phyloP scores from a whole-genome alignment of 306 rosid genomes.

The Glycine soja region DNA sequence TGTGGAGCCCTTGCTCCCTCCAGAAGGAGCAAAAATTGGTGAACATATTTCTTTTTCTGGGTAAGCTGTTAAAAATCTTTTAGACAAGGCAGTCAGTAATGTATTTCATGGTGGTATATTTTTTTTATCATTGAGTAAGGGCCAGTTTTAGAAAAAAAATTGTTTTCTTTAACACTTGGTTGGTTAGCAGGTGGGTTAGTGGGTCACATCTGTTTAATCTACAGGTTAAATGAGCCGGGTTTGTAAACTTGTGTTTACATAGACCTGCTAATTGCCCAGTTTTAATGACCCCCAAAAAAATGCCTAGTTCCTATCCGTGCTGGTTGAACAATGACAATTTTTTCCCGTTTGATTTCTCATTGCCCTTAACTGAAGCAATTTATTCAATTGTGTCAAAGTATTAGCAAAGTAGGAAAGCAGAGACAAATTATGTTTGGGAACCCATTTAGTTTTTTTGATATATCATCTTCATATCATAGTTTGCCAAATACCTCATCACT shows the following conservation, averaged over 20 bases:
- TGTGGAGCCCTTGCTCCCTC: slow-evolving; percentile 96
- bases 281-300: background rate
- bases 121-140: background rate
- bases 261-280: background rate
- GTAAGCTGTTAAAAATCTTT: slow-evolving; percentile 55
- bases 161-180: too few relatives aligned
- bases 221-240: background rate
- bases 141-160: too few relatives aligned
- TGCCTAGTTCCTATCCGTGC: background rate
- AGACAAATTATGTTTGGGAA: background rate
- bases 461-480: background rate
- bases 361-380: background rate
- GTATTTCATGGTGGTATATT: background rate
- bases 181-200: background rate
- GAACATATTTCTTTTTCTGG: slow-evolving; percentile 81
- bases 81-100: slow-evolving; percentile 24
- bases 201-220: background rate
- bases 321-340: background rate
- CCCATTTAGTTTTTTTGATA: slow-evolving; percentile 12
- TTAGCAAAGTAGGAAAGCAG: background rate
- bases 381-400: background rate
- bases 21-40: slow-evolving; percentile 85
- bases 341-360: background rate
- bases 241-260: background rate
- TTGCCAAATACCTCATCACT: background rate